Evolutionary conservation across 2,329 filamentous ascomycete genomes (phyloP).

Genomic region (Myrmaecium sp.): DNA sequence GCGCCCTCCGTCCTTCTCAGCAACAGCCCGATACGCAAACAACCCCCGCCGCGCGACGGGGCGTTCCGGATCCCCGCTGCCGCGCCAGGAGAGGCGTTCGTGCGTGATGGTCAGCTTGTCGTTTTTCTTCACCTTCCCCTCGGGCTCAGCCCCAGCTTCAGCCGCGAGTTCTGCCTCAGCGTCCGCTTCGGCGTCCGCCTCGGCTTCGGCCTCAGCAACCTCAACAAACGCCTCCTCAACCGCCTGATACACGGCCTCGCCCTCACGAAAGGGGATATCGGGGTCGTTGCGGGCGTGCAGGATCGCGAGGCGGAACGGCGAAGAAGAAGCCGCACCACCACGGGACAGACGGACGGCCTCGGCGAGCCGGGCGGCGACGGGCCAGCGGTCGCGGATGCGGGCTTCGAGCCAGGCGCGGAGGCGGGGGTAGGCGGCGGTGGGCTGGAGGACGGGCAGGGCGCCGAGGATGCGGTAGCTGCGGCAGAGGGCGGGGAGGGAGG

Average conservation of each 20-base stretch:
- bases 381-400: slow-evolving; percentile 67
- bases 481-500: slow-evolving; percentile 54
- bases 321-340: background rate
- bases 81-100: no score
- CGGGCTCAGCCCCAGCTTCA: no score
- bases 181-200: slow-evolving; percentile 9
- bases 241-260: slow-evolving; percentile 18
- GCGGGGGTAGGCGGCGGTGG: slow-evolving; percentile 49
- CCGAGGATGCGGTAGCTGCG: slow-evolving; percentile 66
- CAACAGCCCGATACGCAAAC: slow-evolving; percentile 20
- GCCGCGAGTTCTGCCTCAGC: no score
- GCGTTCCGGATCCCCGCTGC: no score
- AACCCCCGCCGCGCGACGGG: slow-evolving; percentile 17
- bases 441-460: slow-evolving; percentile 60
- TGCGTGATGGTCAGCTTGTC: no score
- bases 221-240: slow-evolving; percentile 8
- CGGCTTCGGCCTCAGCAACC: slow-evolving; percentile 12
- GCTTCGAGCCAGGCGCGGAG: slow-evolving; percentile 43
- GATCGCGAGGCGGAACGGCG: slow-evolving; percentile 45
- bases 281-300: slow-evolving; percentile 67
- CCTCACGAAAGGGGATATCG: slow-evolving; percentile 64
- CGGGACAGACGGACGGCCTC: slow-evolving; percentile 33
- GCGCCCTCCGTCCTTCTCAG: no score
- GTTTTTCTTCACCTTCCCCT: no score
- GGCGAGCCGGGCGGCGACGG: slow-evolving; percentile 48